Conservation (phyloP, 805 yeast genomes). For the Kodamaea leandrae region DNA sequence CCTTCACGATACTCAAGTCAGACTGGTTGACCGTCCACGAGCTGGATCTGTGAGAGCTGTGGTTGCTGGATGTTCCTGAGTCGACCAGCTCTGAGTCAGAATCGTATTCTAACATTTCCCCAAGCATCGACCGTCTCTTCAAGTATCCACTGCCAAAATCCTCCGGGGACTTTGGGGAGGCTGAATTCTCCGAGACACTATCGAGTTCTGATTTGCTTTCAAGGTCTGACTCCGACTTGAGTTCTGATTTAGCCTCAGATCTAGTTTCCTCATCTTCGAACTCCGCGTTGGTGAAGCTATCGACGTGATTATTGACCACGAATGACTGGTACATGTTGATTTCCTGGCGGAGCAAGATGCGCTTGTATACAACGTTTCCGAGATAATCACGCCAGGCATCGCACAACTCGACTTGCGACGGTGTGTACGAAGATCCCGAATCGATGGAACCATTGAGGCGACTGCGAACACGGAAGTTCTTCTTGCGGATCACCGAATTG, state of each 20-base stretch:
- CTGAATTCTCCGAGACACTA: neutral
- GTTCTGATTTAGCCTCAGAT: too few relatives aligned
- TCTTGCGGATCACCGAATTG: neutral
- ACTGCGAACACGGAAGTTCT: neutral
- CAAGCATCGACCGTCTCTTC: constrained; percentile 41
- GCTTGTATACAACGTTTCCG: constrained; percentile 30
- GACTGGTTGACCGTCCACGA: constrained; percentile 9
- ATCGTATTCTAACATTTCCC: constrained; percentile 45
- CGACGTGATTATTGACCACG: constrained; percentile 9
- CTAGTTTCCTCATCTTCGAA: constrained; percentile 2
- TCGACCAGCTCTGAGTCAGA: constrained; percentile 24
- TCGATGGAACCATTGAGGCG: neutral
- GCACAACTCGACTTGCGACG: constrained; percentile 7
- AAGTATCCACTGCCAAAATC: constrained; percentile 22
- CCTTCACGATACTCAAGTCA: constrained; percentile 15
- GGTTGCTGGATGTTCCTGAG: constrained; percentile 7
- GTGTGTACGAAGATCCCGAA: neutral
- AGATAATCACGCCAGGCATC: constrained; percentile 37
- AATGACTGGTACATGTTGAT: constrained; percentile 32
- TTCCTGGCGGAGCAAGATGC: constrained; percentile 42
- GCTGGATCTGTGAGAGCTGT: constrained; percentile 1
- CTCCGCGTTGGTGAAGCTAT: constrained; percentile 1
- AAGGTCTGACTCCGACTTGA: too few relatives aligned
- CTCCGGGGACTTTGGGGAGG: neutral
- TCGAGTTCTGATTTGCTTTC: neutral